Base-by-base conservation (phyloP, 345 rosid species). In the Stellera chamaejasme region DNA sequence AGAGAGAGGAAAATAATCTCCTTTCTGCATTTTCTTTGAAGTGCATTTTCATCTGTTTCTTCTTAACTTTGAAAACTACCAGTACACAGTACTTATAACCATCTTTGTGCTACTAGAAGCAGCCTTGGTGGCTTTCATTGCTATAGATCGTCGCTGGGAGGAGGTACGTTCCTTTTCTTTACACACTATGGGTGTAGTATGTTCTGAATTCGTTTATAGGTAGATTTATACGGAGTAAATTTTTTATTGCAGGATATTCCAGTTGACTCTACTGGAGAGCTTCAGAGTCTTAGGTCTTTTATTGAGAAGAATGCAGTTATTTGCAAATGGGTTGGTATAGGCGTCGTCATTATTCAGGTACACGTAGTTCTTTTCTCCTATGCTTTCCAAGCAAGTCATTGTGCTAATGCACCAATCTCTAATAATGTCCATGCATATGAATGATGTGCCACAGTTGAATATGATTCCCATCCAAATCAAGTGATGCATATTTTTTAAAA, bases 201-300 rank as follows among this genome's bases (percentile, higher is more conserved):
- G 14, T 13, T 3, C 12, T 54, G 6, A 42, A 28, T 48, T 62
- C 59, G 10, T 11, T 48, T 28, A 10, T 56, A 32, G 53, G 41
- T 28, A 61, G 15, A 12, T 41, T 45, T 27, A 26, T 16, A 16
- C 26, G 16, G 11, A 45, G 5, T 27, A 52, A 7, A 26, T 13
- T 12, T 56, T 61, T 50, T n/a, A 16, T 61, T 36, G 45, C 80
- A 92, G 98, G 88, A 80, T 81, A 84, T 92, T 67, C 98, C 96
- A 13, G 72, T 63, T 52, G 98, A 92, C 72, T 84, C 96, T 63
- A 88, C 96, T 51, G 96, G 96, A 64, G 95, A 86, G 64, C 83
- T 92, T 68, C 70, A 74, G 53, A 82, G 73, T 67, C 77, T 92
- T 64, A 75, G 75, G 15, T 73, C 77, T 27, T 86, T 92, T 69